Conservation (phyloP, 176 grass and related monocot species). For the Tillandsia leiboldiana region DNA sequence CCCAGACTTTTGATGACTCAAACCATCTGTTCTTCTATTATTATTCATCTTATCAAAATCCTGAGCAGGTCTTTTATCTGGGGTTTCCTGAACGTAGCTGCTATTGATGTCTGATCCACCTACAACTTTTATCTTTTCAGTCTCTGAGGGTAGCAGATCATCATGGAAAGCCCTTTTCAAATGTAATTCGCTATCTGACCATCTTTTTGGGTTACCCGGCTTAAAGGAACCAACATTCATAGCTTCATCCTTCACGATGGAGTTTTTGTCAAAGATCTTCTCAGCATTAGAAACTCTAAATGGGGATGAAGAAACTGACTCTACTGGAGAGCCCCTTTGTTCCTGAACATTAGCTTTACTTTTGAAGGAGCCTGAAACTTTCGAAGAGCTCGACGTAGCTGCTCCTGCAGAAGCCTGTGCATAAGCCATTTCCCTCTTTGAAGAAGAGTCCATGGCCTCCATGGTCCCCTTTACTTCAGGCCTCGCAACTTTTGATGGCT, state of each 20-base stretch:
- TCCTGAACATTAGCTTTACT: constrained; percentile 47
- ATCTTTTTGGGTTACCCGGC: neutral
- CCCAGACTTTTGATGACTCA: constrained; percentile 6
- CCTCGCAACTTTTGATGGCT: neutral
- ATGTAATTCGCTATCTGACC: neutral
- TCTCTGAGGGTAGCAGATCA: neutral
- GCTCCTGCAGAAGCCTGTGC: constrained; percentile 29
- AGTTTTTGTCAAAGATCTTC: constrained; percentile 7
- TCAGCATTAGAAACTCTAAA: constrained; percentile 25
- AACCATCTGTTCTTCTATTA: neutral
- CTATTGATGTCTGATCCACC: constrained; percentile 19
- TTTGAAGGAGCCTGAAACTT: constrained; percentile 44
- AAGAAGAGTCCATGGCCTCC: neutral
- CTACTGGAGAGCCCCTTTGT: constrained; percentile 51
- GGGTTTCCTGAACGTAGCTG: constrained; percentile 16
- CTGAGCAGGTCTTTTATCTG: constrained; percentile 26
- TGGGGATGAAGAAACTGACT: constrained; percentile 77
- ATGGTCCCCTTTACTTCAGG: too few relatives aligned
- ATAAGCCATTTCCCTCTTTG: constrained; percentile 21
- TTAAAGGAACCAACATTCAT: neutral
- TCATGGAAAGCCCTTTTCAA: neutral
- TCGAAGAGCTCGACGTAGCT: constrained; percentile 54
- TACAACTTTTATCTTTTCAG: neutral
- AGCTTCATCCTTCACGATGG: neutral
- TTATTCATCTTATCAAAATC: neutral